Evolutionary conservation across 192 early-diverging fungal genomes (phyloP).

Genomic region (Linnemannia exigua): DNA sequence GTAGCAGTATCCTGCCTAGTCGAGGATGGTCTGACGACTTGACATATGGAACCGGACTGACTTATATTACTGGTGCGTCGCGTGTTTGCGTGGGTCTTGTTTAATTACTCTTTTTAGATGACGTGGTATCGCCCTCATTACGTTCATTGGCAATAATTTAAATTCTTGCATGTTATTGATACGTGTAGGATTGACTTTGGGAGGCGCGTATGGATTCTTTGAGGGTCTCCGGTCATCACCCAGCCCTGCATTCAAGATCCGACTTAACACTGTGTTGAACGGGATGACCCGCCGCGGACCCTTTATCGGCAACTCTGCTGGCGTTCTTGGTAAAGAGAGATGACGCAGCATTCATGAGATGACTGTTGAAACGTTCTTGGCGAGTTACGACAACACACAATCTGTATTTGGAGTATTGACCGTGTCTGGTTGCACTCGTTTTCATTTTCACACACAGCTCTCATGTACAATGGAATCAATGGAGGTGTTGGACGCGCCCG

Average conservation of each 20-base stretch:
- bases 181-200: constrained; percentile 64
- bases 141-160: too few relatives aligned
- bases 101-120: too few relatives aligned
- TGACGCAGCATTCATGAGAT: background rate
- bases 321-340: constrained; percentile 68
- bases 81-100: too few relatives aligned
- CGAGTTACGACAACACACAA: background rate
- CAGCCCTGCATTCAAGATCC: constrained; percentile 76
- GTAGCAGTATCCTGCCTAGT: constrained; percentile 67
- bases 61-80: constrained; percentile 72
- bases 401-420: background rate
- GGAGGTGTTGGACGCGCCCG: constrained; percentile 71
- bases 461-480: constrained; percentile 84
- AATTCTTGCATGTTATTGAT: background rate
- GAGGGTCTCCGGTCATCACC: constrained; percentile 72
- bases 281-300: constrained; percentile 84
- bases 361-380: background rate
- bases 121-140: too few relatives aligned
- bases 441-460: constrained; percentile 48
- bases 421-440: too few relatives aligned
- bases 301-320: constrained; percentile 84
- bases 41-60: constrained; percentile 84
- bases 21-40: constrained; percentile 84
- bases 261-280: constrained; percentile 83
- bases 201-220: constrained; percentile 78